These are phyloP conservation scores for Yarrowia keelungensis DNA, from an alignment of 805 yeast species.

Conservation along the genomic window DNA sequence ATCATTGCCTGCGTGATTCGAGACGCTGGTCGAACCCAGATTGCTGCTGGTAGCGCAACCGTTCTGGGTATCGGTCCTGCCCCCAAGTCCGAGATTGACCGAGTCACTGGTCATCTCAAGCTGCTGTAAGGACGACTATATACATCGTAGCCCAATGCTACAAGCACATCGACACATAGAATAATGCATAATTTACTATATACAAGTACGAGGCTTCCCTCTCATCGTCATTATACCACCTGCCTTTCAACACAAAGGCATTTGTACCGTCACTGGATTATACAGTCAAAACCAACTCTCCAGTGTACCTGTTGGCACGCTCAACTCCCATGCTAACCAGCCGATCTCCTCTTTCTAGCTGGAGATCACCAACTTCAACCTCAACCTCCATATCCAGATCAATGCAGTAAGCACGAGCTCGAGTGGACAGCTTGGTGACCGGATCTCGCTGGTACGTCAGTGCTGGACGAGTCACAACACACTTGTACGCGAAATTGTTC, in stretches of 20 bases:
- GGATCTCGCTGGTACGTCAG: slow-evolving; percentile 20
- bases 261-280: slow-evolving; percentile 36
- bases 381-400: slow-evolving; percentile 59
- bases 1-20: slow-evolving; percentile 82
- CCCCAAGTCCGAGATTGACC: slow-evolving; percentile 76
- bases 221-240: too few relatives aligned
- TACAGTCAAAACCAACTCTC: slow-evolving; percentile 53
- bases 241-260: not conserved
- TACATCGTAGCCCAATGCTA: not conserved
- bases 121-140: slow-evolving; percentile 57
- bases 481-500: slow-evolving; percentile 29
- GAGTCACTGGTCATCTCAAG: slow-evolving; percentile 79
- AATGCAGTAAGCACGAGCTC: slow-evolving; percentile 57
- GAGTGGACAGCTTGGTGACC: slow-evolving; percentile 10
- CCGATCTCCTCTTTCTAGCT: slow-evolving; percentile 55
- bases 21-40: slow-evolving; percentile 97
- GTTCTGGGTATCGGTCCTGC: slow-evolving; percentile 98
- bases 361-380: slow-evolving; percentile 47
- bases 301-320: slow-evolving; percentile 54
- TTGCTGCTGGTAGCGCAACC: slow-evolving; percentile 95
- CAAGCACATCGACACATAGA: not conserved
- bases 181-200: slow-evolving; percentile 12
- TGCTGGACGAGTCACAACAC: slow-evolving; percentile 31
- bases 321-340: slow-evolving; percentile 57
- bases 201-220: not conserved